Evolutionary conservation across 768 basidiomycete species (phyloP).

Genomic region (Tephrocybe sp.): DNA sequence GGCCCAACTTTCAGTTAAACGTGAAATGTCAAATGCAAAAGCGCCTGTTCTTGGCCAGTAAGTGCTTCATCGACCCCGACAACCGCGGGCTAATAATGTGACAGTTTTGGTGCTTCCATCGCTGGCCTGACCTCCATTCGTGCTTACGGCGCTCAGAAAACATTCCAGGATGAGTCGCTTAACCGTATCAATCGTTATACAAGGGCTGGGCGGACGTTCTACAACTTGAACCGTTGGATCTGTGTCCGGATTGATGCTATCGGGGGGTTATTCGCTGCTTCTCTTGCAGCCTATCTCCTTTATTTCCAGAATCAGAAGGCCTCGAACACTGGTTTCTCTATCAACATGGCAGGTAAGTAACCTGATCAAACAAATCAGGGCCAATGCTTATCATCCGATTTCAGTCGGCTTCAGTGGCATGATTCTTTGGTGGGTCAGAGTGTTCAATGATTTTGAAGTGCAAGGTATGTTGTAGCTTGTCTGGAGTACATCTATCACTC

Average conservation of each 20-base stretch:
- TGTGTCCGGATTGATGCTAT: constrained; percentile 54
- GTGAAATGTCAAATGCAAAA: constrained; percentile 44
- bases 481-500: constrained; percentile 20
- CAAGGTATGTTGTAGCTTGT: constrained; percentile 22
- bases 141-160: constrained; percentile 58
- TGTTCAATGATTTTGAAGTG: constrained; percentile 43
- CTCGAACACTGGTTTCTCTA: constrained; percentile 45
- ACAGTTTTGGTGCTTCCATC: constrained; percentile 52
- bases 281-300: constrained; percentile 54
- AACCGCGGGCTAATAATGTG: constrained; percentile 6
- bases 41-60: constrained; percentile 35
- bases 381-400: not conserved
- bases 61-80: constrained; percentile 25
- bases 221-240: constrained; percentile 48
- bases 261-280: constrained; percentile 51
- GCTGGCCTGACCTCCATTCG: constrained; percentile 58
- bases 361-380: constrained; percentile 16
- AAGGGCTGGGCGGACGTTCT: constrained; percentile 43
- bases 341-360: constrained; percentile 47
- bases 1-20: constrained; percentile 45
- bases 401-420: constrained; percentile 50
- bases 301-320: constrained; percentile 40
- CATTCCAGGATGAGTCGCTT: constrained; percentile 42
- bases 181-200: constrained; percentile 54
- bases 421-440: constrained; percentile 48